Evolutionary conservation across 306 rosid species (phyloP).

Genomic region (Prunus padus): DNA sequence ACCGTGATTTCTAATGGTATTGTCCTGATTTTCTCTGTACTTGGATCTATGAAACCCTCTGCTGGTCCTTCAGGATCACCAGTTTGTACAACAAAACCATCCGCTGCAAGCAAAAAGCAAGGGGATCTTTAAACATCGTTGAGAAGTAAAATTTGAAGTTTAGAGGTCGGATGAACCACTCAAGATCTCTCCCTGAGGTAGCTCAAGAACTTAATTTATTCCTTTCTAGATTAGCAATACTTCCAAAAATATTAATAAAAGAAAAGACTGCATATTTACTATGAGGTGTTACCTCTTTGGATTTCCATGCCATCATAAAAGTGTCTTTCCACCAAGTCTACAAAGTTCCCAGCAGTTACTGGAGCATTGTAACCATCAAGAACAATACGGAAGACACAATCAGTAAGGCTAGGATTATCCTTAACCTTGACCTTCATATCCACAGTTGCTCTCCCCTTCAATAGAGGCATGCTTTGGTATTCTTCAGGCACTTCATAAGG

Average conservation of each 20-base stretch:
- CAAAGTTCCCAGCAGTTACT: conserved; percentile 87
- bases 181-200: neutral
- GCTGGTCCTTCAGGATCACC: conserved; percentile 99
- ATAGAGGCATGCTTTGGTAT: conserved; percentile 72
- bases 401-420: conserved; percentile 82
- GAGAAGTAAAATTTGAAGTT: neutral
- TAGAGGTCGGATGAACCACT: neutral
- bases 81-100: conserved; percentile 96
- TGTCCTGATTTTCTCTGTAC: conserved; percentile 86
- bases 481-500: conserved; percentile 91
- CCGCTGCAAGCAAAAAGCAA: conserved; percentile 53
- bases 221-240: no score
- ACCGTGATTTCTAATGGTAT: conserved; percentile 79
- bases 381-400: conserved; percentile 84
- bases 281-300: conserved; percentile 74
- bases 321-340: conserved; percentile 90
- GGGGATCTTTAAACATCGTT: conserved; percentile 9
- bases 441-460: conserved; percentile 96
- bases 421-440: conserved; percentile 98
- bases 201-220: no score
- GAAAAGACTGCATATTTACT: neutral
- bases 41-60: conserved; percentile 96
- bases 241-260: neutral
- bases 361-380: conserved; percentile 97
- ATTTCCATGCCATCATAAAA: conserved; percentile 98